These are phyloP conservation scores for Tetrapisispora taiwanensis DNA, from an alignment of 805 yeast species.

Conservation along the genomic window DNA sequence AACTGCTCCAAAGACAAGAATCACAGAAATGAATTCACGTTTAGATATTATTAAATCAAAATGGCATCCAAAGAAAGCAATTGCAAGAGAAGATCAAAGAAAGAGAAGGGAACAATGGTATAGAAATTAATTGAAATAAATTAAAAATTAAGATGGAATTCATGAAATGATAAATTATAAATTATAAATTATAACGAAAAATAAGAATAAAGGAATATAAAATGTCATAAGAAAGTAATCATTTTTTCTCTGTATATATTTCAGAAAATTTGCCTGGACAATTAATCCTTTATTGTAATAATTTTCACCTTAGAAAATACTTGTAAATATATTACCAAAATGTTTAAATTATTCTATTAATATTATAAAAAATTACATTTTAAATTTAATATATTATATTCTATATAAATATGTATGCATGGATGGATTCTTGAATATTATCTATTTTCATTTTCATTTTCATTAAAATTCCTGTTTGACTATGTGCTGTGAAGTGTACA, in stretches of 20 bases:
- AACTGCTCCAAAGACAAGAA: conserved; percentile 32
- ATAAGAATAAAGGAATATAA: too few species aligned
- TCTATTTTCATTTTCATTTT: too few species aligned
- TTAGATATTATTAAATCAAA: conserved; percentile 34
- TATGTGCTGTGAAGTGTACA: too few species aligned
- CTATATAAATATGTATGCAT: background rate
- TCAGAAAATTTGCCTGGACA: too few species aligned
- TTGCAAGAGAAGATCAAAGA: conserved; percentile 46
- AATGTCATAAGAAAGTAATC: too few species aligned
- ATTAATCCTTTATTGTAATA: too few species aligned
- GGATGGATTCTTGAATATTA: too few species aligned
- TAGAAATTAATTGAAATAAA: conserved; percentile 19
- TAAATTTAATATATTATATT: background rate
- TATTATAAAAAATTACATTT: background rate
- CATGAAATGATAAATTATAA: background rate
- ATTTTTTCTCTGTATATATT: too few species aligned
- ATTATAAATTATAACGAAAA: too few species aligned
- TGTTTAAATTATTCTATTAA: background rate
- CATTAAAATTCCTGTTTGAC: too few species aligned
- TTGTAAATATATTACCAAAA: background rate
- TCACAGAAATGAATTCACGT: conserved; percentile 38
- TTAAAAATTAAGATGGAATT: background rate
- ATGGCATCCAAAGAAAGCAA: conserved; percentile 40
- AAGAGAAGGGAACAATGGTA: conserved; percentile 58
- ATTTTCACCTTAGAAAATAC: too few species aligned